Percentiles rank a stretch among this genome's conserved stretches.
Evolutionary conservation across 78 protist species (phyloP).

Genomic region (Polysphondylium violaceum): DNA sequence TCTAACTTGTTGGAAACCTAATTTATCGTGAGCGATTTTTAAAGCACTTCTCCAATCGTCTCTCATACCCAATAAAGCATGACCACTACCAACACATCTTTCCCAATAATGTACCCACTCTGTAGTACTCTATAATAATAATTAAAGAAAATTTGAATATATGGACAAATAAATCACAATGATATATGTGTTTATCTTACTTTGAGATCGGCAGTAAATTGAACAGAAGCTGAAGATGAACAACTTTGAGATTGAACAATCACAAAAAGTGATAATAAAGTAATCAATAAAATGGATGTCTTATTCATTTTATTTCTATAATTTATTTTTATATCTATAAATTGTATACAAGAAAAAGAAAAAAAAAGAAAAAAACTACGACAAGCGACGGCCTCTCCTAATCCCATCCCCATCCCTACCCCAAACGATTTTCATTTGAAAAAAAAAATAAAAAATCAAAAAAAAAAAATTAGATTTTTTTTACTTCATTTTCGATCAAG

Average conservation of each 20-base stretch:
- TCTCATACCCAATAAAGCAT: slow-evolving; percentile 62
- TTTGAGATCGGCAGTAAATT: slow-evolving; percentile 20
- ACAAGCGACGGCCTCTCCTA: too few species aligned
- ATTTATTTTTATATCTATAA: too few species aligned
- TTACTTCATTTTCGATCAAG: too few species aligned
- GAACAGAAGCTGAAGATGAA: background rate
- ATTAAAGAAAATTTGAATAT: background rate
- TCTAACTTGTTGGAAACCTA: slow-evolving; percentile 75
- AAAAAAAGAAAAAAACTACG: too few species aligned
- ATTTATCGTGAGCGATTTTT: slow-evolving; percentile 4
- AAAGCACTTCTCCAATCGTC: slow-evolving; percentile 71
- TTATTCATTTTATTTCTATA: too few species aligned
- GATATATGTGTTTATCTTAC: background rate
- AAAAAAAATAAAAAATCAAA: too few species aligned
- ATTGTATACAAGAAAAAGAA: too few species aligned
- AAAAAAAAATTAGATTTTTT: too few species aligned
- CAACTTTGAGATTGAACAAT: slow-evolving; percentile 23
- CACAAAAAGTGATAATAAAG: slow-evolving; percentile 17
- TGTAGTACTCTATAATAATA: background rate
- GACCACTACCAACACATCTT: slow-evolving; percentile 78
- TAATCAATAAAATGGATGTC: background rate
- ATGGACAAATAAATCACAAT: too few species aligned
- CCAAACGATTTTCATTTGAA: too few species aligned
- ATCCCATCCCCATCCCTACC: too few species aligned
- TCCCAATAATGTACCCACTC: slow-evolving; percentile 84